Conservation (phyloP, 2,329 filamentous ascomycete genomes). For the Stemphylium vesicarium region DNA sequence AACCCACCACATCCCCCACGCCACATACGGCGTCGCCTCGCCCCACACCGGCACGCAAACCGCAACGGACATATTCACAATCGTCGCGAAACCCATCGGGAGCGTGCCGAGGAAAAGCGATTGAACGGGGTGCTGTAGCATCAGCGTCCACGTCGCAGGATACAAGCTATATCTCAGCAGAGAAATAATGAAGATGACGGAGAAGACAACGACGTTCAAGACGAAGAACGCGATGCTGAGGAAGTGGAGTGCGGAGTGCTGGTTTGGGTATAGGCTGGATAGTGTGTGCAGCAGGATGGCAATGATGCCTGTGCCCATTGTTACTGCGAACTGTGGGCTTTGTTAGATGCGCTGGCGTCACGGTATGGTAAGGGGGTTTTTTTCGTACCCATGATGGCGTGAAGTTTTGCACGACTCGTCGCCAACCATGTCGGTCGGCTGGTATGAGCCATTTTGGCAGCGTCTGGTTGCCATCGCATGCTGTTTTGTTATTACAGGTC, state of each 20-base stretch:
- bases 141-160: constrained; percentile 68
- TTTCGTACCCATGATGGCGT: constrained; percentile 42
- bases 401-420: constrained; percentile 42
- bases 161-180: constrained; percentile 68
- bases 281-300: constrained; percentile 67
- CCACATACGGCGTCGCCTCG: constrained; percentile 53
- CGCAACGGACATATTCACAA: constrained; percentile 69
- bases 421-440: constrained; percentile 35
- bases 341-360: neutral
- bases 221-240: constrained; percentile 66
- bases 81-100: constrained; percentile 72
- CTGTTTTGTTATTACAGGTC: neutral
- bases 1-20: constrained; percentile 58
- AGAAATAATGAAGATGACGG: constrained; percentile 60
- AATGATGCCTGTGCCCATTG: constrained; percentile 38
- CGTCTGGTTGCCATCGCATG: constrained; percentile 1
- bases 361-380: neutral
- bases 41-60: constrained; percentile 67
- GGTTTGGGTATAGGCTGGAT: constrained; percentile 59
- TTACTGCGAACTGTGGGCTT: constrained; percentile 24
- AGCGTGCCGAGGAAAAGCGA: constrained; percentile 71
- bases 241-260: constrained; percentile 56
- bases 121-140: constrained; percentile 71
- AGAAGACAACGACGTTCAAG: constrained; percentile 64
- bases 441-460: constrained; percentile 36